A percentile compares a stretch with the other conserved stretches of the same genome.
These are phyloP conservation scores for Pascua sp. DNA, from an alignment of 1,284 basidiomycete genomes.

Conservation along the genomic window DNA sequence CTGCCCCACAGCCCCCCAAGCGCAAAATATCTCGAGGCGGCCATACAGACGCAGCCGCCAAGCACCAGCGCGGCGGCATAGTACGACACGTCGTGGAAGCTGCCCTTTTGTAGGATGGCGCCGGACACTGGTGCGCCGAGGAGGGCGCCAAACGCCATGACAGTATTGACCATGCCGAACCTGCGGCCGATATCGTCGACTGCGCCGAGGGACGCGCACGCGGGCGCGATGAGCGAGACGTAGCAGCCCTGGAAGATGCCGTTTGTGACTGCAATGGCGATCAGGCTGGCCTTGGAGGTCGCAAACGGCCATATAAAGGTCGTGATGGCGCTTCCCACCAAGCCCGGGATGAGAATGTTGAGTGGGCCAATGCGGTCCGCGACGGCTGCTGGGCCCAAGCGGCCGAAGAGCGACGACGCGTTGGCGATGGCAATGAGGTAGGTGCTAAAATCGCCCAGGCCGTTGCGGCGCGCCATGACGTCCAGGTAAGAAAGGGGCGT, in stretches of 20 bases:
- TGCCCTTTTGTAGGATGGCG: conserved; percentile 4
- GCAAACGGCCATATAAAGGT: conserved; percentile 30
- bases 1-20: conserved; percentile 4
- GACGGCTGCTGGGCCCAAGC: conserved; percentile 16
- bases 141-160: conserved; percentile 18
- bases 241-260: conserved; percentile 26
- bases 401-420: conserved; percentile 17
- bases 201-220: conserved; percentile 23
- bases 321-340: conserved; percentile 15
- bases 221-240: conserved; percentile 26
- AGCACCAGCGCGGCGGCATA: conserved; percentile 17
- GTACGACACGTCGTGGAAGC: conserved; percentile 20
- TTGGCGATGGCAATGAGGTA: conserved; percentile 26
- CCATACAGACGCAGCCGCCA: conserved; percentile 7
- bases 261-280: conserved; percentile 20
- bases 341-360: conserved; percentile 22
- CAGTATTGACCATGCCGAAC: conserved; percentile 23
- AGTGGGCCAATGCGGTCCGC: conserved; percentile 21
- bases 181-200: conserved; percentile 26
- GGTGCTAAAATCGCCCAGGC: conserved; percentile 16
- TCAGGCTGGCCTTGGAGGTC: conserved; percentile 14
- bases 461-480: conserved; percentile 11
- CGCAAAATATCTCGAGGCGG: conserved; percentile 4
- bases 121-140: conserved; percentile 19
- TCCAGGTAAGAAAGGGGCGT: conserved; percentile 23